A percentile compares a stretch with the other conserved stretches of the same genome.
These are phyloP conservation scores for Aureobasidium mangrovei DNA, from an alignment of 2,329 filamentous ascomycete genomes.

Conservation along the genomic window DNA sequence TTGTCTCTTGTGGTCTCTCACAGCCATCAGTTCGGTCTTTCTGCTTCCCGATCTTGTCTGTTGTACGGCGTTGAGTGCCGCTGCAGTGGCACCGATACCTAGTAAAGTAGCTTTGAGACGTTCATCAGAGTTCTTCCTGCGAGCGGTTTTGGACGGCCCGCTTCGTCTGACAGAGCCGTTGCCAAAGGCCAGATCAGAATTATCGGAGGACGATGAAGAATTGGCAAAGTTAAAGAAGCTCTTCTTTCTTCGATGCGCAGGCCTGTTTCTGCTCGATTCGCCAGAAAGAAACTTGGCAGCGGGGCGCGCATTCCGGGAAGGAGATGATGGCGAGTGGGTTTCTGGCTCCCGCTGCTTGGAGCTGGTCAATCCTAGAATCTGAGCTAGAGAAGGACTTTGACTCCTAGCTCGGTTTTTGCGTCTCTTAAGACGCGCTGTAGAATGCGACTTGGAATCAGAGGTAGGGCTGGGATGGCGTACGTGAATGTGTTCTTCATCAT, in stretches of 20 bases:
- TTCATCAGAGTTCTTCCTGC: slow-evolving; percentile 31
- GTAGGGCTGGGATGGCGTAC: slow-evolving; percentile 2
- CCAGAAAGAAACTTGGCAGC: slow-evolving; percentile 26
- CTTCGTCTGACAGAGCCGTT: slow-evolving; percentile 16
- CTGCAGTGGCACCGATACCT: slow-evolving; percentile 40
- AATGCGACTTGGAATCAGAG: neutral
- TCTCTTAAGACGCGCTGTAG: neutral
- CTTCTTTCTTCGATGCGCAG: slow-evolving; percentile 24
- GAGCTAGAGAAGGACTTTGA: slow-evolving; percentile 20
- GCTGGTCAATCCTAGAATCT: slow-evolving; percentile 20
- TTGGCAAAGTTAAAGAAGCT: slow-evolving; percentile 44
- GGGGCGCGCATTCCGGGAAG: slow-evolving; percentile 19
- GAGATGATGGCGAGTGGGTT: slow-evolving; percentile 15
- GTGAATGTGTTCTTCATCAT: neutral
- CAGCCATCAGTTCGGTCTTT: slow-evolving; percentile 27
- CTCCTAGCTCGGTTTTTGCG: slow-evolving; percentile 35
- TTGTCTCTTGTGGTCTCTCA: slow-evolving; percentile 25
- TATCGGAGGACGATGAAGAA: slow-evolving; percentile 37
- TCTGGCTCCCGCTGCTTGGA: slow-evolving; percentile 15
- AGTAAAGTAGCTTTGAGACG: slow-evolving; percentile 38
- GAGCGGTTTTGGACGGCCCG: slow-evolving; percentile 17
- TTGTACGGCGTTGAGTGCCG: slow-evolving; percentile 39
- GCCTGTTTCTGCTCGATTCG: slow-evolving; percentile 18
- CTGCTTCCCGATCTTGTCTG: slow-evolving; percentile 23
- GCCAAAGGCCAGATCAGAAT: slow-evolving; percentile 40